Evolutionary conservation across 2,329 filamentous ascomycete species (phyloP).

Genomic region (Hawksworthiomyces lignivorus): DNA sequence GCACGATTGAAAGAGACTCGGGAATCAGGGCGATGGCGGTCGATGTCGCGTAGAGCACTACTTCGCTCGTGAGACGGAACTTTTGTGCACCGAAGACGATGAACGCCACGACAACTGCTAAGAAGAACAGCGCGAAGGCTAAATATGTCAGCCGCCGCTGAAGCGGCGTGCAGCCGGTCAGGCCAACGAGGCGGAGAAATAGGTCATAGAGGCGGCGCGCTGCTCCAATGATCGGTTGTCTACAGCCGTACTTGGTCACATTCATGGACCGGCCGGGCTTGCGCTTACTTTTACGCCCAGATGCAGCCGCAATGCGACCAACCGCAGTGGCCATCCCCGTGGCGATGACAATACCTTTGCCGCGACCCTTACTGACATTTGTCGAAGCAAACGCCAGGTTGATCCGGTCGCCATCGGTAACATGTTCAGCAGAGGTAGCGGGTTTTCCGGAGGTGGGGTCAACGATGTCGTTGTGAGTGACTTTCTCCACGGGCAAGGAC

Average conservation of each 20-base stretch:
- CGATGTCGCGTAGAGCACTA: constrained; percentile 54
- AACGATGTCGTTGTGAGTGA: constrained; percentile 40
- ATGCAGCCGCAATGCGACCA: constrained; percentile 64
- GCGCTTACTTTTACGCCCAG: constrained; percentile 41
- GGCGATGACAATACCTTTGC: constrained; percentile 62
- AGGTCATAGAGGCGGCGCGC: constrained; percentile 32
- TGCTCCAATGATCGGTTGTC: constrained; percentile 31
- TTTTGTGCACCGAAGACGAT: constrained; percentile 54
- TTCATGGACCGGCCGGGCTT: constrained; percentile 38
- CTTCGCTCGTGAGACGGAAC: constrained; percentile 46
- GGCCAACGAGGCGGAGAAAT: constrained; percentile 43
- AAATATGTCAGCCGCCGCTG: constrained; percentile 82
- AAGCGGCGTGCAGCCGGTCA: constrained; percentile 67
- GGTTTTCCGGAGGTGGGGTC: constrained; percentile 37
- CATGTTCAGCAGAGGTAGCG: constrained; percentile 37
- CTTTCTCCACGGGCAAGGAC: constrained; percentile 64
- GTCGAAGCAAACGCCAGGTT: constrained; percentile 73
- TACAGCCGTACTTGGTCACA: constrained; percentile 33
- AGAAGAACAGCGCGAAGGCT: constrained; percentile 69
- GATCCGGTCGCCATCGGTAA: constrained; percentile 62
- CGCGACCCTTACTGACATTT: constrained; percentile 64
- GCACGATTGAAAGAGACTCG: constrained; percentile 59
- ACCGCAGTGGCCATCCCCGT: constrained; percentile 72
- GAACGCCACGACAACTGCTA: constrained; percentile 55
- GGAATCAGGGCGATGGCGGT: constrained; percentile 58